Evolutionary conservation across 176 grass and related monocot species (phyloP).

Genomic region (Saccharum spontaneum): DNA sequence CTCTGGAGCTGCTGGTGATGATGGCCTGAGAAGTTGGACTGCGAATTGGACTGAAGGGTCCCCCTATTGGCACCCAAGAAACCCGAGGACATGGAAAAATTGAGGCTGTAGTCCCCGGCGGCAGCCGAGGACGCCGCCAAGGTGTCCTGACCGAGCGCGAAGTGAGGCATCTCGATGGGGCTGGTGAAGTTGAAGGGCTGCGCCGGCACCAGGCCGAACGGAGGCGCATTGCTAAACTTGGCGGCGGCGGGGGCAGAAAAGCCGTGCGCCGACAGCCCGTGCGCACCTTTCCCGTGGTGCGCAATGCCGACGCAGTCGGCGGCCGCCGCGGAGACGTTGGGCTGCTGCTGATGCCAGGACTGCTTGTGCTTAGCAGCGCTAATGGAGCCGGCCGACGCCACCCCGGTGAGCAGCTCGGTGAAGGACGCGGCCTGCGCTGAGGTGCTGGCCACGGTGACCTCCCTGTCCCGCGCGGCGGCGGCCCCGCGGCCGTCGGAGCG

Average conservation of each 20-base stretch:
- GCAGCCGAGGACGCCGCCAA: conserved; percentile 26
- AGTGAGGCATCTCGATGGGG: conserved; percentile 63
- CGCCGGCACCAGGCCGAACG: conserved; percentile 39
- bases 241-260: conserved; percentile 13
- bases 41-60: conserved; percentile 99
- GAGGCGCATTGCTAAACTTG: conserved; percentile 43
- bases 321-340: neutral
- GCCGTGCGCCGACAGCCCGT: conserved; percentile 11
- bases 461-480: conserved; percentile 50
- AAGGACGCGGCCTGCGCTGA: conserved; percentile 55
- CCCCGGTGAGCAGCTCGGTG: conserved; percentile 74
- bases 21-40: conserved; percentile 46
- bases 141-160: conserved; percentile 51
- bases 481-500: conserved; percentile 58
- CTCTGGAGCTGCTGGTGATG: conserved; percentile 56
- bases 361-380: conserved; percentile 31
- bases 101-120: conserved; percentile 69
- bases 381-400: conserved; percentile 31
- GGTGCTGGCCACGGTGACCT: conserved; percentile 50
- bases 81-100: conserved; percentile 78
- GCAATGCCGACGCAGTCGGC: conserved; percentile 38
- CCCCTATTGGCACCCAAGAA: conserved; percentile 81
- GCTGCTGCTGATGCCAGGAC: conserved; percentile 6
- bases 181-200: conserved; percentile 40
- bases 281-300: conserved; percentile 3